Percentiles rank a stretch among this genome's conserved stretches.
These are phyloP conservation scores for Colletotrichum sp. DNA, from an alignment of 2,329 filamentous ascomycete genomes.

Conservation along the genomic window DNA sequence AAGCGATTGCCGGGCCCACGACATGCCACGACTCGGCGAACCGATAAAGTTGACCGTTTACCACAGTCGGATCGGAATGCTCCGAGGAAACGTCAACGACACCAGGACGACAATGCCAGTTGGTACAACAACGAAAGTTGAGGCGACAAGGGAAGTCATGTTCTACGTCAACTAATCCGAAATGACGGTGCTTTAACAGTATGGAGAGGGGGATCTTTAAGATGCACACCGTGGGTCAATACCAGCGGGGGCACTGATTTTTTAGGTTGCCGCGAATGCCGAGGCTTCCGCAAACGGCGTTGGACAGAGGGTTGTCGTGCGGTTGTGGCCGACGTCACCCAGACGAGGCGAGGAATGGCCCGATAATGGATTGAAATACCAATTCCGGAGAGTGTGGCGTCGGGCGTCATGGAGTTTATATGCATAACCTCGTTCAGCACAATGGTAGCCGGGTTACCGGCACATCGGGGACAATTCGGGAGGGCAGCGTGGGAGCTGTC, in stretches of 20 bases:
- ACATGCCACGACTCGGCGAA: background rate
- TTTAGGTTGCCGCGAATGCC: background rate
- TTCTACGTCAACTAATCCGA: background rate
- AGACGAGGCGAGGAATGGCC: background rate
- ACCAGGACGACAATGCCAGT: background rate
- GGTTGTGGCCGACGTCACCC: background rate
- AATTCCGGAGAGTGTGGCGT: constrained; percentile 2
- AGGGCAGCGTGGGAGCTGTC: background rate
- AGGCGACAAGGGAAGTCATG: background rate
- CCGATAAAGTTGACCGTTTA: background rate
- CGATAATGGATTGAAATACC: constrained; percentile 2
- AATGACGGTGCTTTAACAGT: background rate
- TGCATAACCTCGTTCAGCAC: background rate
- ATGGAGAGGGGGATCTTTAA: background rate
- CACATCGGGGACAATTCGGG: background rate
- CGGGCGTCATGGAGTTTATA: constrained; percentile 11
- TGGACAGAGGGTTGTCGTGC: background rate
- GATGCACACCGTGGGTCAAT: background rate
- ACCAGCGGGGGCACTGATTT: background rate
- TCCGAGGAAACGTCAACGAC: background rate
- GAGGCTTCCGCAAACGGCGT: background rate
- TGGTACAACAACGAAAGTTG: background rate
- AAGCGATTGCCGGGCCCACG: background rate
- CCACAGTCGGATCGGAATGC: background rate
- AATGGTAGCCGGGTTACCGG: background rate